phyloP scores from a whole-genome alignment of 2,329 filamentous ascomycete species.

The Macrophomina phaseolina region DNA sequence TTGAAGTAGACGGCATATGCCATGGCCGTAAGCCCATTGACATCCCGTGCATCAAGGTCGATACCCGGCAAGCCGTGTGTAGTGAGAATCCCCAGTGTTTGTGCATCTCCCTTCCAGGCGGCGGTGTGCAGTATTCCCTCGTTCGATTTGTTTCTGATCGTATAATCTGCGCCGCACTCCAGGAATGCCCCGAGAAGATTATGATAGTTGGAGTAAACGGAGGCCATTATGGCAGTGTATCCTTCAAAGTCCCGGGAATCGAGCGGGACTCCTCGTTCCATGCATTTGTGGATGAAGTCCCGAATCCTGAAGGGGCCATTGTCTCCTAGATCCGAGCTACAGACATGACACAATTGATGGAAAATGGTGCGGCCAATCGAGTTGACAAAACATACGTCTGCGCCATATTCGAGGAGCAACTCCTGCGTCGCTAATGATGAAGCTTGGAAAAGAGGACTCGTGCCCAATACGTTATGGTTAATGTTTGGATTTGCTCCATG shows the following conservation, averaged over 20 bases:
- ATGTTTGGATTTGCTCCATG: constrained; percentile 9
- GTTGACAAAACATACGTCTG: neutral
- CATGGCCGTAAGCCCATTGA: neutral
- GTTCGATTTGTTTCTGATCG: neutral
- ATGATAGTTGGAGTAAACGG: neutral
- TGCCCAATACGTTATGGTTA: neutral
- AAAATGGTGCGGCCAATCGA: neutral
- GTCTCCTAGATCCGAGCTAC: neutral
- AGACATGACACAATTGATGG: neutral
- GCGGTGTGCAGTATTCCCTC: neutral
- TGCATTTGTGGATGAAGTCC: neutral
- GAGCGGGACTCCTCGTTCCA: neutral
- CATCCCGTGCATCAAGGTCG: neutral
- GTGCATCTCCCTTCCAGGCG: neutral
- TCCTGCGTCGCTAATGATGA: neutral
- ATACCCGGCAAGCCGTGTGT: constrained; percentile 9
- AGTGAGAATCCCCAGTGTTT: neutral
- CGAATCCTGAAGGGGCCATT: neutral
- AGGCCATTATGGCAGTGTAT: neutral
- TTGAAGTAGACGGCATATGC: neutral
- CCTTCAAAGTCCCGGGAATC: neutral
- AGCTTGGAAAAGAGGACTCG: neutral
- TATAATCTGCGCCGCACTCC: constrained; percentile 4
- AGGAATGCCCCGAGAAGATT: neutral
- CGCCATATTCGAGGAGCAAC: neutral